phyloP scores from a whole-genome alignment of 352 stramenopile genomes.

The Aphanomyces stellatus region DNA sequence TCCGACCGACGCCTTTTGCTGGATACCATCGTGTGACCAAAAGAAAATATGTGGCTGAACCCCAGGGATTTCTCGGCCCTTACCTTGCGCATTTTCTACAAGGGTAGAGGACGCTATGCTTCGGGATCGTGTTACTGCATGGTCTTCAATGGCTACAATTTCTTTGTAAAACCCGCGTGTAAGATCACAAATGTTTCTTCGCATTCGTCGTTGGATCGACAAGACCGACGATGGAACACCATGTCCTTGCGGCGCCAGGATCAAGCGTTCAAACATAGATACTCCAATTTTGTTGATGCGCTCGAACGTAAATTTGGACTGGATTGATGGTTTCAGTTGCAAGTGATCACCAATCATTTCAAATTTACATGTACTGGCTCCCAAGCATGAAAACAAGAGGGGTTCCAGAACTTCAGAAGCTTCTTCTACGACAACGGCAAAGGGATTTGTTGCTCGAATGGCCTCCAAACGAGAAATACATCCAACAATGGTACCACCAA shows the following conservation, averaged over 20 bases:
- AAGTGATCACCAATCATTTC: conserved; percentile 87
- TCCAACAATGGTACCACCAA: conserved; percentile 81
- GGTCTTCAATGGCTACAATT: conserved; percentile 77
- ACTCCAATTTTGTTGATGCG: conserved; percentile 81
- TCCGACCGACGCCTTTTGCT: conserved; percentile 57
- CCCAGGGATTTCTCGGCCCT: conserved; percentile 68
- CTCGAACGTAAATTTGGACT: conserved; percentile 80
- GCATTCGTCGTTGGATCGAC: conserved; percentile 83
- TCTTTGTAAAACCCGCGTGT: conserved; percentile 74
- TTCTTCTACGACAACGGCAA: conserved; percentile 83
- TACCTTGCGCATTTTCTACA: conserved; percentile 27
- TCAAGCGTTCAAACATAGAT: conserved; percentile 85
- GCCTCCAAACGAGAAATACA: conserved; percentile 75
- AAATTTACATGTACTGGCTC: conserved; percentile 72
- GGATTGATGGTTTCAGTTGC: conserved; percentile 76
- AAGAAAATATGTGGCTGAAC: conserved; percentile 75
- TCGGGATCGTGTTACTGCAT: conserved; percentile 50
- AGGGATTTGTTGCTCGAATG: conserved; percentile 75
- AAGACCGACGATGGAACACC: conserved; percentile 67
- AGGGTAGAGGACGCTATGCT: conserved; percentile 30
- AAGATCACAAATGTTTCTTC: conserved; percentile 79
- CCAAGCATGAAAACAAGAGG: conserved; percentile 76
- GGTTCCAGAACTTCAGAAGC: conserved; percentile 83
- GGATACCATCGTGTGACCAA: conserved; percentile 60
- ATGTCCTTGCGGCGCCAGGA: conserved; percentile 50